phyloP scores from a whole-genome alignment of 192 early-diverging fungal genomes.

The Coemansia umbellata region DNA sequence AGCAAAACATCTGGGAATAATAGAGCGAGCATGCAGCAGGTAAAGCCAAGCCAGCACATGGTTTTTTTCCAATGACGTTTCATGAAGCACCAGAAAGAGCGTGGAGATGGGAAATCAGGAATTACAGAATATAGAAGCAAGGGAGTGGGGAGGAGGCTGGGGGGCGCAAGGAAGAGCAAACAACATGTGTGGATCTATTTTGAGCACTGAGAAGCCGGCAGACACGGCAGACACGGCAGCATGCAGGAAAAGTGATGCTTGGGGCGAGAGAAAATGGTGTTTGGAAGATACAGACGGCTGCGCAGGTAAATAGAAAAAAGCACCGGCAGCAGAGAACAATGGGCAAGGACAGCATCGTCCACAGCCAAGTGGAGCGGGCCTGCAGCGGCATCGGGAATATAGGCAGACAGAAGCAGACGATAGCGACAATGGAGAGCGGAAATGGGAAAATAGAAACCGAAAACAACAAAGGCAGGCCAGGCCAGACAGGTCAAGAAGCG shows the following conservation, averaged over 20 bases:
- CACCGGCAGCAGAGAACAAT: constrained; percentile 3
- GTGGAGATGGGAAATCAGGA: background rate
- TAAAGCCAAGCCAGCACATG: too few relatives aligned
- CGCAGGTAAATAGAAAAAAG: background rate
- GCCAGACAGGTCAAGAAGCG: too few relatives aligned
- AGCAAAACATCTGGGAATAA: background rate
- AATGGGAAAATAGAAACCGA: background rate
- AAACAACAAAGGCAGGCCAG: background rate
- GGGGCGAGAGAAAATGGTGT: background rate
- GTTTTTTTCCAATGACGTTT: too few relatives aligned
- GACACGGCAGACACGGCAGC: background rate
- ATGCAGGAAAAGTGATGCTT: background rate
- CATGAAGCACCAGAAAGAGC: too few relatives aligned
- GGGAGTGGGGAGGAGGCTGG: background rate
- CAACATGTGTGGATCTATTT: constrained; percentile 7
- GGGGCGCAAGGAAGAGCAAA: too few relatives aligned
- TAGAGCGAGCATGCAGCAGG: background rate
- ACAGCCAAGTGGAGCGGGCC: background rate
- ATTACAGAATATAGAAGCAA: background rate
- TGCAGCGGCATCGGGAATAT: background rate
- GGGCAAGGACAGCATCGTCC: background rate
- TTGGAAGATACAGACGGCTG: background rate
- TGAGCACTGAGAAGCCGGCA: constrained; percentile 4
- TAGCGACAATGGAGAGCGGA: background rate
- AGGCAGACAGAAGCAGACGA: constrained; percentile 2